Percentiles rank a stretch among this genome's conserved stretches.
Conservation (phyloP, 352 stramenopile genomes). For the Phytopythium boreale region DNA sequence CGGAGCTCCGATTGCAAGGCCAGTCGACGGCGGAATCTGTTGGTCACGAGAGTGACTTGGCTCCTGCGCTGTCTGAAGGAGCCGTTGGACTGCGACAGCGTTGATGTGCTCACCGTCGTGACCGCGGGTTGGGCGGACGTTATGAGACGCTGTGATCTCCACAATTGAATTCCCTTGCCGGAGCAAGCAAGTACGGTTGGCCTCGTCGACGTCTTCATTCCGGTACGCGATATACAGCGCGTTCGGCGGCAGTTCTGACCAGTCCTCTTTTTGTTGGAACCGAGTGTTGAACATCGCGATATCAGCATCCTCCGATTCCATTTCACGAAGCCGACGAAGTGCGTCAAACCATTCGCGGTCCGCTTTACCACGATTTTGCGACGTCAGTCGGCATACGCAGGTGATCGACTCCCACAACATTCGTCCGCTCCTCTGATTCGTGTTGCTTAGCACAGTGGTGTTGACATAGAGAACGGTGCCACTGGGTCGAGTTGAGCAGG, state of each 20-base stretch:
- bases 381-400: not conserved
- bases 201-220: not conserved
- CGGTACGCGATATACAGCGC: not conserved
- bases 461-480: not conserved
- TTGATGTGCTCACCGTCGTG: not conserved
- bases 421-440: not conserved
- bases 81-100: not conserved
- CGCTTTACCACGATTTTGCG: not conserved
- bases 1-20: not conserved
- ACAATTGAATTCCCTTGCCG: not conserved
- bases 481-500: not conserved
- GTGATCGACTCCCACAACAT: not conserved
- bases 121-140: not conserved
- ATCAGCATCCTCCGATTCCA: not conserved
- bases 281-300: not conserved
- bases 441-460: not conserved
- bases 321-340: not conserved
- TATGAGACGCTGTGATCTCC: not conserved
- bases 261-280: not conserved
- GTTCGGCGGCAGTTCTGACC: not conserved
- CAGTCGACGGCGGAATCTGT: not conserved
- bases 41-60: not conserved
- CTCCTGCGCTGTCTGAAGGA: not conserved
- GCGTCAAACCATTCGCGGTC: not conserved
- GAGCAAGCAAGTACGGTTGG: not conserved